phyloP scores from a whole-genome alignment of 352 stramenopile species.

The Pythium apleroticum region DNA sequence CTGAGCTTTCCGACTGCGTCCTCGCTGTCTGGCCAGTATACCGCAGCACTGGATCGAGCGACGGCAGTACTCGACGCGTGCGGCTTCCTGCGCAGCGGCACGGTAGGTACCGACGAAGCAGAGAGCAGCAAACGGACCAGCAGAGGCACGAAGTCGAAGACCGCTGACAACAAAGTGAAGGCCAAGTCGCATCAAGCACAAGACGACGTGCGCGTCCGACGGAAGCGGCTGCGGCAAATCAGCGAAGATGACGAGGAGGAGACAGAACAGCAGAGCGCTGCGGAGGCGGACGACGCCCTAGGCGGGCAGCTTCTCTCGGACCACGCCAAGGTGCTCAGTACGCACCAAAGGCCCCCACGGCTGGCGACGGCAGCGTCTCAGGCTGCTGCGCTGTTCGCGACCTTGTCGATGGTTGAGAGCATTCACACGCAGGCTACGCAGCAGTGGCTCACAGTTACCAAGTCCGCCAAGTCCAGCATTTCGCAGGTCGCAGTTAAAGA shows the following conservation, averaged over 20 bases:
- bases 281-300: not conserved
- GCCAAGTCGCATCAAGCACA: not conserved
- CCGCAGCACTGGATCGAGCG: constrained; percentile 13
- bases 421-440: not conserved
- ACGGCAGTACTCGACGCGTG: constrained; percentile 34
- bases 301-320: not conserved
- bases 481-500: not conserved
- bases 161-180: not conserved
- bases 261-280: not conserved
- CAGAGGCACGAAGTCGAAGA: not conserved
- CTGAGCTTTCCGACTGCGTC: constrained; percentile 24
- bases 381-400: constrained; percentile 7
- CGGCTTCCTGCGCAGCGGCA: constrained; percentile 26
- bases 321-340: not conserved
- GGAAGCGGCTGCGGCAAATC: constrained; percentile 38
- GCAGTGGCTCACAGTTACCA: not conserved
- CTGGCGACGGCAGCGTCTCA: constrained; percentile 16
- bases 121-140: not conserved
- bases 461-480: not conserved
- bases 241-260: constrained; percentile 21
- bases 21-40: constrained; percentile 21
- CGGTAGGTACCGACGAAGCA: not conserved
- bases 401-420: constrained; percentile 9
- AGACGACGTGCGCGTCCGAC: constrained; percentile 7
- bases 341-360: constrained; percentile 2